Conservation (phyloP, 1,284 basidiomycete species). For the Pyrrhoderma lamaoense region DNA sequence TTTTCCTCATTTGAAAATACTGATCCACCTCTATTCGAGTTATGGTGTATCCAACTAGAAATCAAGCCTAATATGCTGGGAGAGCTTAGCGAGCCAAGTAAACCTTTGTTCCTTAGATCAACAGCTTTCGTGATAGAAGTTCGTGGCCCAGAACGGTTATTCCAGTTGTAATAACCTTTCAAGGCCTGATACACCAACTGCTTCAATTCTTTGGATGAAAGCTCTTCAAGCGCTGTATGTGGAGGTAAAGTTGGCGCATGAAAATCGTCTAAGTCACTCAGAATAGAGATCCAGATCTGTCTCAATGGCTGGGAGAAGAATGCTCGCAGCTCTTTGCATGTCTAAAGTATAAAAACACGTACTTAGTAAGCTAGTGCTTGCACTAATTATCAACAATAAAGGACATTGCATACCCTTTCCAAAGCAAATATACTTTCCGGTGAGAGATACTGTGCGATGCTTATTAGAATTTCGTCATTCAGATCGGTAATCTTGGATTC, state of each 20-base stretch:
- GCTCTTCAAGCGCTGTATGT: background rate
- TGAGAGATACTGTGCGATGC: slow-evolving; percentile 3
- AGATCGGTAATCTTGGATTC: slow-evolving; percentile 5
- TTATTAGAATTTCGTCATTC: slow-evolving; percentile 9
- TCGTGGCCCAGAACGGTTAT: background rate
- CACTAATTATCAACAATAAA: background rate
- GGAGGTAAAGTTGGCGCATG: slow-evolving; percentile 1
- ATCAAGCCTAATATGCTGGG: background rate
- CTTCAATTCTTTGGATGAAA: slow-evolving; percentile 7
- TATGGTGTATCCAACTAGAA: too few species aligned
- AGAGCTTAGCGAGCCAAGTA: background rate
- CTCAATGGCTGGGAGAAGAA: slow-evolving; percentile 3
- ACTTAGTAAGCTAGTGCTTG: too few species aligned
- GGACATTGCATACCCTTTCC: slow-evolving; percentile 5
- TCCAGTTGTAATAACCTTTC: slow-evolving; percentile 5
- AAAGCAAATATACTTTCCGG: slow-evolving; percentile 2
- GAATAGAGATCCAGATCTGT: slow-evolving; percentile 4
- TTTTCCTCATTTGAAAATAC: background rate
- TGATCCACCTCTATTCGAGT: too few species aligned
- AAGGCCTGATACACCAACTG: background rate
- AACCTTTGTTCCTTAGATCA: slow-evolving; percentile 3
- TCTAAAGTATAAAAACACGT: background rate
- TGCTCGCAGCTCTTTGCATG: slow-evolving; percentile 1
- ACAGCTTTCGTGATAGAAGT: background rate
- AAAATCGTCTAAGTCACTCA: slow-evolving; percentile 3